These are phyloP conservation scores for Apiotrichum laibachii DNA, from an alignment of 1,284 basidiomycete species.

Conservation along the genomic window DNA sequence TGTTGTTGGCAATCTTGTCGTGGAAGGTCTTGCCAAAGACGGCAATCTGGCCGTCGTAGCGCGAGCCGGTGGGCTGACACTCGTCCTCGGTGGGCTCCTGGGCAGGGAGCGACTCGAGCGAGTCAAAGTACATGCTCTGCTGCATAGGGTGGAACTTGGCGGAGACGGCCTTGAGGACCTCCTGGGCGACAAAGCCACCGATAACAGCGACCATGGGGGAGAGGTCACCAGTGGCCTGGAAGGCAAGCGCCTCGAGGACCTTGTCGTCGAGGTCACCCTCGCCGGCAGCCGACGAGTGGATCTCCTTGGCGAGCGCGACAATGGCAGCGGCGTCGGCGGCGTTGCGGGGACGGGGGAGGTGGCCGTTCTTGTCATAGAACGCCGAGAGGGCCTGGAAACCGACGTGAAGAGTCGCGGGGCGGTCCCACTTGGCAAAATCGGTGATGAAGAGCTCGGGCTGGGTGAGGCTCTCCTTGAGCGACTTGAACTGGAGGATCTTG, in stretches of 20 bases:
- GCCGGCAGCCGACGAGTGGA: constrained; percentile 56
- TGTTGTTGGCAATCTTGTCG: constrained; percentile 82
- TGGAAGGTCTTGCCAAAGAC: constrained; percentile 95
- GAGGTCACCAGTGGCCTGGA: constrained; percentile 89
- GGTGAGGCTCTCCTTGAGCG: constrained; percentile 79
- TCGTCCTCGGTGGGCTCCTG: constrained; percentile 77
- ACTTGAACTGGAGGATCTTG: constrained; percentile 92
- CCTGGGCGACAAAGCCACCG: constrained; percentile 97
- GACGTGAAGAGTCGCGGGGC: constrained; percentile 82
- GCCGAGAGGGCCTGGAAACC: constrained; percentile 92
- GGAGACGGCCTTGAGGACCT: constrained; percentile 94
- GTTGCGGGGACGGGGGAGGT: constrained; percentile 81
- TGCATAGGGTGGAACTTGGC: constrained; percentile 98
- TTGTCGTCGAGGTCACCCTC: constrained; percentile 73
- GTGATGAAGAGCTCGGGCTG: constrained; percentile 89
- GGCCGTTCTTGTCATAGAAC: constrained; percentile 67
- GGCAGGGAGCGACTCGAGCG: constrained; percentile 85
- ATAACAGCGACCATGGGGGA: constrained; percentile 90
- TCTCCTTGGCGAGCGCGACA: constrained; percentile 71
- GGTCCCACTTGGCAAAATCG: constrained; percentile 97
- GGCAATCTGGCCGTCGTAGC: constrained; percentile 94
- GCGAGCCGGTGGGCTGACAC: constrained; percentile 73
- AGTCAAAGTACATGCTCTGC: constrained; percentile 96
- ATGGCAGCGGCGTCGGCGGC: constrained; percentile 72
- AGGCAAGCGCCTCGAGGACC: constrained; percentile 78